Conservation (phyloP, 164 flowering plant genomes). For the Vitis labrusca region DNA sequence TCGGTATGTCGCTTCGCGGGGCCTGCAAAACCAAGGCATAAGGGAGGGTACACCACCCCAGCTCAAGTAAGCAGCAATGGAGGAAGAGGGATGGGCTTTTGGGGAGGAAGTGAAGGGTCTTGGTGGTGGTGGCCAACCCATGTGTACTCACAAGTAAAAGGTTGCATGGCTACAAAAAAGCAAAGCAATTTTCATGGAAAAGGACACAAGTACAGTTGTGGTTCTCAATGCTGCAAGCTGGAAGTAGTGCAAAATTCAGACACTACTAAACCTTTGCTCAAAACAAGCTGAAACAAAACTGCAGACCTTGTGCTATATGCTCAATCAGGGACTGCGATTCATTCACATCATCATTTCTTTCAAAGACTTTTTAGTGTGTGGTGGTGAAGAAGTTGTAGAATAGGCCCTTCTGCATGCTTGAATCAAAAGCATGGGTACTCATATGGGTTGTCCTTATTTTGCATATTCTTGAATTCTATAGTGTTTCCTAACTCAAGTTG, state of each 20-base stretch:
- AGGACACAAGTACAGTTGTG: constrained; percentile 36
- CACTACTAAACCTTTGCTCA: constrained; percentile 6
- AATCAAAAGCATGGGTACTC: constrained; percentile 41
- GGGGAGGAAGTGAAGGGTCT: no score
- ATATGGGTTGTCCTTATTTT: constrained; percentile 38
- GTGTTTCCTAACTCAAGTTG: not conserved
- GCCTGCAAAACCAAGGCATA: no score
- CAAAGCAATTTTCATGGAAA: constrained; percentile 15
- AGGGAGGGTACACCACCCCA: no score
- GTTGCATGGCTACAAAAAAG: constrained; percentile 17
- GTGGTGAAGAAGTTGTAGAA: constrained; percentile 18
- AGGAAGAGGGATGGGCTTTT: no score
- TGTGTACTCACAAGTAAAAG: constrained; percentile 12
- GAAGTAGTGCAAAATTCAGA: constrained; percentile 18
- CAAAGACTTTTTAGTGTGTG: constrained; percentile 16
- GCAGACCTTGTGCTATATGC: not conserved
- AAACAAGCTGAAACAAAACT: constrained; percentile 1
- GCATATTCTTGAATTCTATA: not conserved
- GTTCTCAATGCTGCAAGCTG: constrained; percentile 23
- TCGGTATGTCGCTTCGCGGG: no score
- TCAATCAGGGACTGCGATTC: not conserved
- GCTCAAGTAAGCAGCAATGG: no score
- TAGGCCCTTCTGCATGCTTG: constrained; percentile 11
- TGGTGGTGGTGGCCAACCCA: constrained; percentile 10
- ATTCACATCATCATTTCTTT: not conserved